Evolutionary conservation across 345 rosid genomes (phyloP).

Genomic region (Acer saccharum): DNA sequence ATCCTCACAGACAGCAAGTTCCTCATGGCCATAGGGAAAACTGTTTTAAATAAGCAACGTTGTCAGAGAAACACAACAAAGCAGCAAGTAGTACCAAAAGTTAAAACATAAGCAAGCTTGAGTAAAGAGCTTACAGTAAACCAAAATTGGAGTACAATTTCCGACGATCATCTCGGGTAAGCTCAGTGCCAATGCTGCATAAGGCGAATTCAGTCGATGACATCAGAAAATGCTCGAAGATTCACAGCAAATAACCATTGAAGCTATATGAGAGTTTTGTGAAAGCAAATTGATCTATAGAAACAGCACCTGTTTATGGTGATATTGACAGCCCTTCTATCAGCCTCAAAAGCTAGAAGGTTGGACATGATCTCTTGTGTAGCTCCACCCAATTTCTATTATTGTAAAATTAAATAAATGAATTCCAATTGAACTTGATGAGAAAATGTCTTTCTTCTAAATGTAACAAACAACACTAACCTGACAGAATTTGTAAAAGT

Average conservation of each 20-base stretch:
- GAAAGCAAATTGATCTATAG: not conserved
- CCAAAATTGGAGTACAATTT: slow-evolving; percentile 95
- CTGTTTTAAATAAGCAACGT: slow-evolving; percentile 34
- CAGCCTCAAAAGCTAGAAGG: slow-evolving; percentile 96
- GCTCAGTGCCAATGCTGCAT: slow-evolving; percentile 97
- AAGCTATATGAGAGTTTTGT: not conserved
- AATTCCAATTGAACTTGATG: slow-evolving; percentile 4
- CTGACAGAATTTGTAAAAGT: slow-evolving; percentile 94
- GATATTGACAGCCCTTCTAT: slow-evolving; percentile 94
- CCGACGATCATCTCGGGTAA: slow-evolving; percentile 94
- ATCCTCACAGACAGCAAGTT: slow-evolving; percentile 87
- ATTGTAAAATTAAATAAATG: too few species aligned
- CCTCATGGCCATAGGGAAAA: slow-evolving; percentile 87
- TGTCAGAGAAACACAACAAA: slow-evolving; percentile 12
- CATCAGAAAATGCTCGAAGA: not conserved
- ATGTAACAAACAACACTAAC: slow-evolving; percentile 38
- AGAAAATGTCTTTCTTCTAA: slow-evolving; percentile 10
- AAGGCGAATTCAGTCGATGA: slow-evolving; percentile 3
- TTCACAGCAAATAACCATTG: not conserved
- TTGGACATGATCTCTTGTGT: slow-evolving; percentile 98
- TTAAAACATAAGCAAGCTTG: not conserved
- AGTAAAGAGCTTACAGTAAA: slow-evolving; percentile 63
- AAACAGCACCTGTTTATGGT: slow-evolving; percentile 77
- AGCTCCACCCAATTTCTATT: slow-evolving; percentile 97
- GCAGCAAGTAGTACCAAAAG: not conserved